These are phyloP conservation scores for Talaromyces amestolkiae DNA, from an alignment of 2,329 filamentous ascomycete species.

Conservation along the genomic window DNA sequence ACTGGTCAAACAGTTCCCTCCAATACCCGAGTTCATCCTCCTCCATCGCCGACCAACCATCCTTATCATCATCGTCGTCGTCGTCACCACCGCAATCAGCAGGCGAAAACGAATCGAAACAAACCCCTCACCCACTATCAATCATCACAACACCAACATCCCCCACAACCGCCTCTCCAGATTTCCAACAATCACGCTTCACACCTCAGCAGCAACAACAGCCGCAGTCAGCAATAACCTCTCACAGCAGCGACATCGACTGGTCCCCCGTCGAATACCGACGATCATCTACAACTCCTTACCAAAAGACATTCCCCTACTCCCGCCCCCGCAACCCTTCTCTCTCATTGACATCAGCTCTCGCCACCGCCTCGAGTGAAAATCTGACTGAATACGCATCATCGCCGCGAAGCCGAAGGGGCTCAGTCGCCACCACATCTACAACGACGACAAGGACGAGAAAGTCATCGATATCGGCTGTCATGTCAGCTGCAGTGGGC, in stretches of 20 bases:
- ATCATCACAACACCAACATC: conserved; percentile 17
- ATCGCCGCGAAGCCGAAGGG: neutral
- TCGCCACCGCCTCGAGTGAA: conserved; percentile 9
- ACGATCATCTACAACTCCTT: neutral
- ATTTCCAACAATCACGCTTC: neutral
- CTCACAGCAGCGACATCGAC: neutral
- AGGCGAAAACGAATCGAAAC: conserved; percentile 8
- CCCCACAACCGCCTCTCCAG: neutral
- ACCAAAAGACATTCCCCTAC: conserved; percentile 4
- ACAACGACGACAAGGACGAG: neutral
- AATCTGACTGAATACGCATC: neutral
- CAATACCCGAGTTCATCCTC: conserved; percentile 16
- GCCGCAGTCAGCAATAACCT: conserved; percentile 1
- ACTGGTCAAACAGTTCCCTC: conserved; percentile 7
- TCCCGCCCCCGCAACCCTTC: conserved; percentile 10
- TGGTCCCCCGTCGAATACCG: conserved; percentile 10
- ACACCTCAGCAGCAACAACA: neutral
- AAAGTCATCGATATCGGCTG: conserved; percentile 3
- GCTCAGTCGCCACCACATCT: neutral
- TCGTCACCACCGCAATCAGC: neutral
- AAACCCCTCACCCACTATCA: conserved; percentile 16
- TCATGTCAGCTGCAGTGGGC: conserved; percentile 1
- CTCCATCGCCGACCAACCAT: neutral
- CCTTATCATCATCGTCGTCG: neutral
- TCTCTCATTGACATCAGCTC: neutral